phyloP scores from a whole-genome alignment of 306 rosid species.

The Lablab purpureus region DNA sequence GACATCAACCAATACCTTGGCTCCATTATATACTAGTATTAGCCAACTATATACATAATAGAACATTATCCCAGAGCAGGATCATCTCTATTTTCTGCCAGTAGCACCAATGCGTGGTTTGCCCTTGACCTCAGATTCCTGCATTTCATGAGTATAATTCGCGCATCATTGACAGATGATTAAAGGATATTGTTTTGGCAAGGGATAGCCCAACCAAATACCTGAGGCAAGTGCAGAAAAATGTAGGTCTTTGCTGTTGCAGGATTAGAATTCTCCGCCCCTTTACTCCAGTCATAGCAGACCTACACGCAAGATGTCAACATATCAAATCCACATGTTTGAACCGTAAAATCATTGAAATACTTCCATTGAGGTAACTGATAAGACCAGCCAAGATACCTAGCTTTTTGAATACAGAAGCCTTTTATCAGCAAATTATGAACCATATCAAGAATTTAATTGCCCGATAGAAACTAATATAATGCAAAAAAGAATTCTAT shows the following conservation, averaged over 20 bases:
- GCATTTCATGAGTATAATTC: constrained; percentile 34
- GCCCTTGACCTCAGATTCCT: constrained; percentile 69
- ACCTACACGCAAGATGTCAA: constrained; percentile 55
- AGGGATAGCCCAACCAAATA: constrained; percentile 36
- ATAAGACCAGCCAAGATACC: not conserved
- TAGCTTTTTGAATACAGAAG: constrained; percentile 24
- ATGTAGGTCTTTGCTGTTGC: constrained; percentile 80
- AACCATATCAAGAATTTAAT: constrained; percentile 22
- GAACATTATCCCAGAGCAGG: constrained; percentile 6
- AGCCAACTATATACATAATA: constrained; percentile 25
- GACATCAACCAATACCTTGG: constrained; percentile 30
- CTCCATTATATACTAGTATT: constrained; percentile 5
- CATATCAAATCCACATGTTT: constrained; percentile 18
- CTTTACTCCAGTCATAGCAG: constrained; percentile 99
- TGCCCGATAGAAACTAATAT: not conserved
- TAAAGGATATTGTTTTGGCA: constrained; percentile 2
- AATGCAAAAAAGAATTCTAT: constrained; percentile 4
- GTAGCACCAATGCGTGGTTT: constrained; percentile 61
- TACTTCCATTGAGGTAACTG: not conserved
- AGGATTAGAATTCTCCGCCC: constrained; percentile 97
- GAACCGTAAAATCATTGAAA: constrained; percentile 9
- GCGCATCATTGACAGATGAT: constrained; percentile 32
- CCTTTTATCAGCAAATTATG: constrained; percentile 29
- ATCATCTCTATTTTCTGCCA: constrained; percentile 56
- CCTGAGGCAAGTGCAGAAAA: constrained; percentile 92